A percentile compares a stretch with the other conserved stretches of the same genome.
phyloP scores from a whole-genome alignment of 805 yeast genomes.

The Debaryomyces castellii region DNA sequence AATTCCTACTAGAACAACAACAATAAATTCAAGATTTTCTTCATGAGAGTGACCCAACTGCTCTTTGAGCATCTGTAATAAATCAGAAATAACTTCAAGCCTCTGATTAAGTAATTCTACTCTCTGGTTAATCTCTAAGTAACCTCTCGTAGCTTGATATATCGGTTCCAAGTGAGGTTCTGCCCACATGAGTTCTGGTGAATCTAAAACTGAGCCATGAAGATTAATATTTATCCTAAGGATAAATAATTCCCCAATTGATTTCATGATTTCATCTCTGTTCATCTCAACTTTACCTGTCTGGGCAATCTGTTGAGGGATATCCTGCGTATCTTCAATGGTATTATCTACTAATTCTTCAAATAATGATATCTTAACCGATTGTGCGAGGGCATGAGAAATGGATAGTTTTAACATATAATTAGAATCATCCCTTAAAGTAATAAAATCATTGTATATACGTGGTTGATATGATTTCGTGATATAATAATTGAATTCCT shows the following conservation, averaged over 20 bases:
- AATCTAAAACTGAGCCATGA: constrained; percentile 87
- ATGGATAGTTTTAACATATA: constrained; percentile 91
- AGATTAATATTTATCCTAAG: constrained; percentile 77
- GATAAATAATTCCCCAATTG: constrained; percentile 93
- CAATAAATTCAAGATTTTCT: constrained; percentile 88
- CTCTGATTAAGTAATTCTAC: constrained; percentile 88
- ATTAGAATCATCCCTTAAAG: constrained; percentile 83
- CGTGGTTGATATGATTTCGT: constrained; percentile 95
- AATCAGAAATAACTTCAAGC: constrained; percentile 88
- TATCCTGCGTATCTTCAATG: constrained; percentile 94
- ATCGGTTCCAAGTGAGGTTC: constrained; percentile 98
- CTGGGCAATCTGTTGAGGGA: constrained; percentile 92
- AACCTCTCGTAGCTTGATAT: constrained; percentile 95
- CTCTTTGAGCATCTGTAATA: constrained; percentile 93
- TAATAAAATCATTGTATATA: constrained; percentile 91
- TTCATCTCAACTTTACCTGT: constrained; percentile 95
- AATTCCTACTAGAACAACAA: constrained; percentile 85
- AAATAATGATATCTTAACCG: constrained; percentile 90
- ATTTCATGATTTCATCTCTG: constrained; percentile 93
- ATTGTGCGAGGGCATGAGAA: constrained; percentile 94
- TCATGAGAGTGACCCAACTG: constrained; percentile 93
- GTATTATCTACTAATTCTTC: constrained; percentile 97
- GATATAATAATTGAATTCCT: constrained; percentile 92
- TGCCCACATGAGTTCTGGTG: constrained; percentile 98
- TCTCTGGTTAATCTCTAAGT: constrained; percentile 90